Base-by-base conservation (phyloP, 345 rosid genomes). In the Aquilaria yunnanensis region DNA sequence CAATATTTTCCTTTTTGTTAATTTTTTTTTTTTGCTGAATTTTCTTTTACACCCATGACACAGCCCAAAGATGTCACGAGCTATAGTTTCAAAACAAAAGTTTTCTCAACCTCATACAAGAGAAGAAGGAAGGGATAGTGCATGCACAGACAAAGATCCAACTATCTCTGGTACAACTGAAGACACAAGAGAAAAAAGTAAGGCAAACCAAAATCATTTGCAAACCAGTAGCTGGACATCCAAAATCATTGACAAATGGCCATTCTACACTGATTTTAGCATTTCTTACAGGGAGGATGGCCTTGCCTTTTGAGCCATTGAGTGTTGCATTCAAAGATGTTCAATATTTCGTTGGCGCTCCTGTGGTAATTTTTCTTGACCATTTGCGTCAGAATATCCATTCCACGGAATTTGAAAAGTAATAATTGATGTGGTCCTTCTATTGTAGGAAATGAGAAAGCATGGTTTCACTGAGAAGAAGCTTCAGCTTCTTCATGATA, bases 61-160 rank as follows among this genome's bases (percentile, higher is more conserved):
- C 73, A 83, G 88, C 88, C 69, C 76, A 45, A 75, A 68, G 60
- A 80, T 65, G 77, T 60, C 81, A 47, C 81, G 72, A 61, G 72
- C 85, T 53, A 64, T 76, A 16, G 76, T 74, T 33, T 74, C 85
- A 13, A 74, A 72, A 54, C 68, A 72, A 64, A 78, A 32, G 68
- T n/a, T 70, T 51, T 70, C 67, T 50, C 33, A 48, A 58, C 16
- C 47, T 52, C 74, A 68, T 55, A 67, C 30, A 62, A 50, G 51
- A 61, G 47, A 49, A 66, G 64, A 59, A 9, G 41, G 51, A 12
- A 30, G 45, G 50, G 30, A 33, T 14, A 33, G n/a, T 37, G 31
- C 48, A 55, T 9, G 41, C 10, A n/a, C 29, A 14, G 57, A 63
- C 4, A 41, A 31, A 12, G 41, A 14, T 10, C 13, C 45, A 59